Conservation (phyloP, 306 rosid species). For the Psophocarpus tetragonolobus region DNA sequence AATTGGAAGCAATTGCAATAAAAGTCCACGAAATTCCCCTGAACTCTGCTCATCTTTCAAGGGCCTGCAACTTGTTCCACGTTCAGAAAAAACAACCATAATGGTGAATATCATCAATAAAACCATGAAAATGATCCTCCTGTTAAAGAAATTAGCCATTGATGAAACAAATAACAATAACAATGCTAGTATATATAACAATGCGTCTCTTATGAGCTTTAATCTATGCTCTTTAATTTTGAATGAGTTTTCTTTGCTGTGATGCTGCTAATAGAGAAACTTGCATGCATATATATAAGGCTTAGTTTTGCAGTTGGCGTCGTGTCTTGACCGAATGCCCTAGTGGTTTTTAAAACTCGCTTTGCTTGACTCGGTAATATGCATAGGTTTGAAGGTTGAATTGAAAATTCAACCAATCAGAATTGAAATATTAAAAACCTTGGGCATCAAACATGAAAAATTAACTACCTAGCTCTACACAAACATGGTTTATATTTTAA, state of each 20-base stretch:
- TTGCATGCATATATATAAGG: not conserved
- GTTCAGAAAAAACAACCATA: slow-evolving; percentile 32
- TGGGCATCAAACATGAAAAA: not conserved
- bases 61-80: slow-evolving; percentile 48
- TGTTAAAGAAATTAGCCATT: slow-evolving; percentile 4
- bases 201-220: not conserved
- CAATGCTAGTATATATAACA: not conserved
- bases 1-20: slow-evolving; percentile 45
- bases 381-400: slow-evolving; percentile 19
- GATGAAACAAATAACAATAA: not conserved
- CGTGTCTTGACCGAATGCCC: slow-evolving; percentile 23
- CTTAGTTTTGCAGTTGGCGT: not conserved
- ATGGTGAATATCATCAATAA: slow-evolving; percentile 33
- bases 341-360: not conserved
- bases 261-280: not conserved
- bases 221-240: not conserved
- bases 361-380: not conserved
- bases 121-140: slow-evolving; percentile 32
- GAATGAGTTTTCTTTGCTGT: not conserved
- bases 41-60: slow-evolving; percentile 46
- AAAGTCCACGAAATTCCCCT: slow-evolving; percentile 36
- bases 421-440: slow-evolving; percentile 16
- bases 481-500: not conserved
- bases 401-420: slow-evolving; percentile 45
- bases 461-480: too few relatives aligned